Percentiles rank a stretch among this genome's conserved stretches.
Conservation (phyloP, 305 asterid species). For the Rubia balearica region DNA sequence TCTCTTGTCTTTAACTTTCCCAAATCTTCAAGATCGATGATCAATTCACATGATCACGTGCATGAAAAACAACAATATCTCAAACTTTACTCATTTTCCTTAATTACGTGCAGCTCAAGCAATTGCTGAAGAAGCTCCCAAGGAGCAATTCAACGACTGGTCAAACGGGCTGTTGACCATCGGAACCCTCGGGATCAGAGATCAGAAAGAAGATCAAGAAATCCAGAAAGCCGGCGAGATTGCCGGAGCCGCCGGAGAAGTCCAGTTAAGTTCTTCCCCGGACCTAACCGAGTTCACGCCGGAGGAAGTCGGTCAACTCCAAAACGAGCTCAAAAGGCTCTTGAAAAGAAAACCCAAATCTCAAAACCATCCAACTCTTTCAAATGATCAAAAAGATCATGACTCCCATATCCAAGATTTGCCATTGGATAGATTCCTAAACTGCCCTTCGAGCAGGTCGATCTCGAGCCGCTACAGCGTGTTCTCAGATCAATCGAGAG, state of each 20-base stretch:
- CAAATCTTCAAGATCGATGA: background rate
- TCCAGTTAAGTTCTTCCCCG: slow-evolving; percentile 40
- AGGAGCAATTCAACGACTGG: slow-evolving; percentile 65
- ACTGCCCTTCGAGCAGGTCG: slow-evolving; percentile 80
- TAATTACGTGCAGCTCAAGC: slow-evolving; percentile 31
- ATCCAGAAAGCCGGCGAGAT: slow-evolving; percentile 17
- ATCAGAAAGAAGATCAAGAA: slow-evolving; percentile 27
- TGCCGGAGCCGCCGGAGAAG: slow-evolving; percentile 15
- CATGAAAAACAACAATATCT: background rate
- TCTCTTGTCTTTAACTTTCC: background rate
- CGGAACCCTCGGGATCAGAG: slow-evolving; percentile 71
- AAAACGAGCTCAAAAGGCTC: slow-evolving; percentile 54
- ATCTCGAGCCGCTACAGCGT: slow-evolving; percentile 41
- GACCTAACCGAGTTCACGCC: slow-evolving; percentile 74
- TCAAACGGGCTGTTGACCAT: slow-evolving; percentile 61
- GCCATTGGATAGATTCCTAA: slow-evolving; percentile 80
- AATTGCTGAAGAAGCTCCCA: slow-evolving; percentile 32
- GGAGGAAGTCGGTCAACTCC: slow-evolving; percentile 65
- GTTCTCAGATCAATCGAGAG: slow-evolving; percentile 25
- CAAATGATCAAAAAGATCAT: background rate
- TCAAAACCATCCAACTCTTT: background rate
- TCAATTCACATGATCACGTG: background rate
- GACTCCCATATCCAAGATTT: slow-evolving; percentile 27
- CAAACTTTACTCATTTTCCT: background rate
- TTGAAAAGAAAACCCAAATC: slow-evolving; percentile 36